A percentile compares a stretch with the other conserved stretches of the same genome.
phyloP scores from a whole-genome alignment of 2,329 filamentous ascomycete species.

The Penicillium sp. region DNA sequence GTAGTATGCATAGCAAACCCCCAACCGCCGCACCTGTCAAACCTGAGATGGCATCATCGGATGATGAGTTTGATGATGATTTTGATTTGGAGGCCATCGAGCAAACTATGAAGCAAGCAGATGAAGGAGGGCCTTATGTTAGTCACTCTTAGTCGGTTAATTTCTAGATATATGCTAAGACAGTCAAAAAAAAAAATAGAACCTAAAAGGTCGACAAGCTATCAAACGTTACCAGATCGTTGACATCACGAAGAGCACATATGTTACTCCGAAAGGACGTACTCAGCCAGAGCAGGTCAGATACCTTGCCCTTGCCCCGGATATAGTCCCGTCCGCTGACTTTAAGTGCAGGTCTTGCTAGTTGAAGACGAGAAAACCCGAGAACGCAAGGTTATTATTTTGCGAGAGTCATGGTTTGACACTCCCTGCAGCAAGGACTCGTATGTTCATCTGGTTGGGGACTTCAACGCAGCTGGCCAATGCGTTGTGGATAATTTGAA shows the following conservation, averaged over 20 bases:
- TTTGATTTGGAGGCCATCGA: slow-evolving; percentile 66
- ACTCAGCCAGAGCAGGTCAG: slow-evolving; percentile 69
- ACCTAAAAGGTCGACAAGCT: slow-evolving; percentile 61
- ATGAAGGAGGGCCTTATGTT: slow-evolving; percentile 70
- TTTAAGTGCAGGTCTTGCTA: slow-evolving; percentile 63
- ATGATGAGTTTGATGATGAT: slow-evolving; percentile 71
- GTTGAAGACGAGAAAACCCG: slow-evolving; percentile 75
- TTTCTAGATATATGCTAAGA: slow-evolving; percentile 58
- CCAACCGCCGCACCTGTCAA: slow-evolving; percentile 11
- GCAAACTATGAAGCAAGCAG: slow-evolving; percentile 54
- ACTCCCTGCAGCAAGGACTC: slow-evolving; percentile 71
- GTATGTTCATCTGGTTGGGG: slow-evolving; percentile 82
- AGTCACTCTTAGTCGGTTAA: slow-evolving; percentile 41
- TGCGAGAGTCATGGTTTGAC: slow-evolving; percentile 84
- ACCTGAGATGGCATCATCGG: slow-evolving; percentile 46
- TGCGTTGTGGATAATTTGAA: slow-evolving; percentile 80
- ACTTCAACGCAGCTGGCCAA: slow-evolving; percentile 66
- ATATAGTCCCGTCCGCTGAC: slow-evolving; percentile 14
- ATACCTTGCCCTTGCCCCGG: neutral
- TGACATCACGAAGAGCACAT: slow-evolving; percentile 68
- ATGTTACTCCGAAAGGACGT: slow-evolving; percentile 61
- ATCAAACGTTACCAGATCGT: slow-evolving; percentile 87
- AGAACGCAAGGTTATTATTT: slow-evolving; percentile 63
- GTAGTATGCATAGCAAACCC: neutral
- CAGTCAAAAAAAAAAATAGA: slow-evolving; percentile 57